Base-by-base conservation (phyloP, 2,329 filamentous ascomycete species). In the Salinomyces thailandicus region DNA sequence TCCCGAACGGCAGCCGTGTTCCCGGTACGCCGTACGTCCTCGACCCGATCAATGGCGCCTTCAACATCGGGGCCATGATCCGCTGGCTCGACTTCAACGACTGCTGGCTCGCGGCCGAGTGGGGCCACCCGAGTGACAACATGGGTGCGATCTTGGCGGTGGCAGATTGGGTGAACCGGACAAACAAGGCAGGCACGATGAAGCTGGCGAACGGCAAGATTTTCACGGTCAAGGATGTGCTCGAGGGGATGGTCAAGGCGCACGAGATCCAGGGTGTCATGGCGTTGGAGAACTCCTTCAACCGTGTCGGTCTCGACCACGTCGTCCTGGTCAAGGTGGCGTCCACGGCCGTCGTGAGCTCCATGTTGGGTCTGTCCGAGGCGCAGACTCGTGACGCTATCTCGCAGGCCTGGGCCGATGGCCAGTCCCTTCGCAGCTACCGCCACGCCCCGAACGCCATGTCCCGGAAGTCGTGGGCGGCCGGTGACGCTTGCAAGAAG, bases 1-100 rank as follows among this genome's bases (percentile, higher is more conserved):
- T 96, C 37, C 89, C 91, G 59, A 87, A 94, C 59, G 91, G 91
- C 49, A 81, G 85, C 54, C 85, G 79, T 59, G 85, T 98, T 30
- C 85, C 84, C 27, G 91, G 91, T 48, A 96, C 91, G 19, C 77
- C 82, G 50, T 96, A 89, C 69, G 81, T 93, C 66, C 79, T 98
- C 51, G 91, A 96, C 62, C 91, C 91, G 26, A 79, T 96, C 60
- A 89, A 89, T 55, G 91, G 81, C 45, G 91, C 91, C 47, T 96
- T 98, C 77, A 96, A 96, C 73, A 96, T 98, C 54, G 91, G 91
- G 54, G 83, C 91, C 55, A 93, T 94, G 81, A 94, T 98, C 68
- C 77, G 91, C 59, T 98, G 91, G 91, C 77, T 98, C 55, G 91
- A 98, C 70, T 98, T 96, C 76, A 98, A 98, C 64, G 91, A 98